These are phyloP conservation scores for Solanum clarkiae DNA, from an alignment of 257 asterid species.

Conservation along the genomic window DNA sequence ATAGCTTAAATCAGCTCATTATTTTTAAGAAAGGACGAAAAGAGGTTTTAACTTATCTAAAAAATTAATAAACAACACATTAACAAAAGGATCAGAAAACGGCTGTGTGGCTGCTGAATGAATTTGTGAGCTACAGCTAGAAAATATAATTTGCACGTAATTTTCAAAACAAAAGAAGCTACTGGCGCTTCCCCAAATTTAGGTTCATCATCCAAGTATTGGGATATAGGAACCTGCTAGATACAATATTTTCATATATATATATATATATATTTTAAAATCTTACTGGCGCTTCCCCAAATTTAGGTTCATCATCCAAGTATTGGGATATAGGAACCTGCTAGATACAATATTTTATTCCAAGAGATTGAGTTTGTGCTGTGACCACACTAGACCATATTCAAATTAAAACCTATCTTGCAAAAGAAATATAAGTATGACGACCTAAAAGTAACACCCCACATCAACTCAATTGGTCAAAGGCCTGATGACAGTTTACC, in stretches of 20 bases:
- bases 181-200: neutral
- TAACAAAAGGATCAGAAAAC: neutral
- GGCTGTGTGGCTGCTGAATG: neutral
- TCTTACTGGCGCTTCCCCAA: neutral
- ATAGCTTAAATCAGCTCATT: neutral
- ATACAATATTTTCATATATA: neutral
- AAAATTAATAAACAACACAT: neutral
- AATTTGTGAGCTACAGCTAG: neutral
- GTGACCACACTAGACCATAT: neutral
- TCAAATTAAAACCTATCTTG: neutral
- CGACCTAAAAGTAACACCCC: neutral
- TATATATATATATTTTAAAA: too few relatives aligned
- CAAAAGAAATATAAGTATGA: neutral
- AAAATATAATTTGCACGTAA: neutral
- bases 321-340: neutral
- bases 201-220: neutral
- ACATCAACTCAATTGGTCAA: neutral
- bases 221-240: neutral
- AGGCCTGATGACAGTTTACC: neutral
- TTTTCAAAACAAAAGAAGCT: neutral
- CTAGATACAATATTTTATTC: neutral
- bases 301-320: neutral
- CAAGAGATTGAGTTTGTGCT: neutral
- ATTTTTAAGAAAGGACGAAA: neutral
- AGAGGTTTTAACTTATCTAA: neutral